Evolutionary conservation across 2,329 filamentous ascomycete species (phyloP).

Genomic region (Curvularia sp.): DNA sequence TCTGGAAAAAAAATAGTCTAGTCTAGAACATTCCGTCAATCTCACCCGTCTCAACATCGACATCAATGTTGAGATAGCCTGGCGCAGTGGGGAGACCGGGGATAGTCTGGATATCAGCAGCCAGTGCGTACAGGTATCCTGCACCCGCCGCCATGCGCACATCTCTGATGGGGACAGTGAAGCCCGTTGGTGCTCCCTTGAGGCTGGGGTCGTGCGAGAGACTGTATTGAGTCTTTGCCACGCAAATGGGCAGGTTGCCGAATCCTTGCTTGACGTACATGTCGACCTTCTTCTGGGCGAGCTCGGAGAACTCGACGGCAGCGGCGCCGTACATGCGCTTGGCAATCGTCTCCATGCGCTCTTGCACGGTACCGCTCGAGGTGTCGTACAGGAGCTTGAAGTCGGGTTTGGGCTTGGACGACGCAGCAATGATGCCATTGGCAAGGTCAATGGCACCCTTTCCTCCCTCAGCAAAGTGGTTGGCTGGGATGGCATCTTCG

Average conservation of each 20-base stretch:
- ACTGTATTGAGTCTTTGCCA: conserved; percentile 98
- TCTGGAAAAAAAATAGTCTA: not conserved
- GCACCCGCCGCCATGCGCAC: conserved; percentile 93
- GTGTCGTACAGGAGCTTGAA: conserved; percentile 87
- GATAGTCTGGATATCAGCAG: conserved; percentile 98
- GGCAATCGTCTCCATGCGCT: conserved; percentile 89
- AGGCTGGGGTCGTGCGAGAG: conserved; percentile 90
- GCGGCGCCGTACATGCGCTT: conserved; percentile 93
- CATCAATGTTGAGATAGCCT: conserved; percentile 92
- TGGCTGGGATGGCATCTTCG: conserved; percentile 89
- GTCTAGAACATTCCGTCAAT: conserved; percentile 79
- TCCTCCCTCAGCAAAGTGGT: conserved; percentile 97
- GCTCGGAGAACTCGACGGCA: conserved; percentile 88
- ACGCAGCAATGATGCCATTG: conserved; percentile 81
- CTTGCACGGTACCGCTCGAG: conserved; percentile 73
- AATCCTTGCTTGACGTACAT: conserved; percentile 93
- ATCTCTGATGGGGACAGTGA: conserved; percentile 92
- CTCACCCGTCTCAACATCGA: conserved; percentile 61
- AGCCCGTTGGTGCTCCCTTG: conserved; percentile 94
- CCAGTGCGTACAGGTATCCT: conserved; percentile 81
- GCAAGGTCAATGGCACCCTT: conserved; percentile 88
- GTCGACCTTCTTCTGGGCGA: conserved; percentile 95
- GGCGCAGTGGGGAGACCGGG: conserved; percentile 93
- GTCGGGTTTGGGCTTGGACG: conserved; percentile 75
- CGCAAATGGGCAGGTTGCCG: conserved; percentile 90